phyloP scores from a whole-genome alignment of 305 asterid genomes.

The Fraxinus xanthoxyloides region DNA sequence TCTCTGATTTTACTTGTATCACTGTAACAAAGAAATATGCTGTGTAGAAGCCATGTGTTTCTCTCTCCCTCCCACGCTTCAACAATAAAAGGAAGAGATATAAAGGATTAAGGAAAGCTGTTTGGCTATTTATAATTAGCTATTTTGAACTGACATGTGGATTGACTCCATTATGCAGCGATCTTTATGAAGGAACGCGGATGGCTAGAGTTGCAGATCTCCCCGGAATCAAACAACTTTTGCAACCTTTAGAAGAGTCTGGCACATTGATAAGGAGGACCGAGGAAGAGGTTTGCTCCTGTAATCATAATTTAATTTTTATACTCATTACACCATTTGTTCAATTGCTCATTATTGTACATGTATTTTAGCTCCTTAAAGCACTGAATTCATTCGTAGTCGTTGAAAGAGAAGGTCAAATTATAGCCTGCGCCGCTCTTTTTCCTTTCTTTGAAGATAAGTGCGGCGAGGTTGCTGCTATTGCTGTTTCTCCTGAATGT shows the following conservation, averaged over 20 bases:
- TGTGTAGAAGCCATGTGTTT: background rate
- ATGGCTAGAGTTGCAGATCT: conserved; percentile 70
- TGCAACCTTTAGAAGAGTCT: conserved; percentile 80
- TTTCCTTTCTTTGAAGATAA: no score
- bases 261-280: conserved; percentile 83
- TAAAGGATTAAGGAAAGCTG: background rate
- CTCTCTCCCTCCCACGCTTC: no score
- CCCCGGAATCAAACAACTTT: conserved; percentile 64
- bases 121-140: background rate
- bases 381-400: no score
- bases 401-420: no score
- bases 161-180: conserved; percentile 49
- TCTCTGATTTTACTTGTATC: background rate
- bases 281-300: conserved; percentile 60
- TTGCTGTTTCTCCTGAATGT: no score
- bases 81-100: background rate
- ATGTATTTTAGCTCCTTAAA: no score
- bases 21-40: background rate
- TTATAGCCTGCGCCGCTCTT: no score
- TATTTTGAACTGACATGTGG: background rate
- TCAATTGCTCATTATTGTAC: no score
- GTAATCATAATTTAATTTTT: no score
- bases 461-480: no score
- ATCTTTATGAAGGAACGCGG: conserved; percentile 92
- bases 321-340: no score